Conservation (phyloP, 441 rosid species). For the Gossypium davidsonii region DNA sequence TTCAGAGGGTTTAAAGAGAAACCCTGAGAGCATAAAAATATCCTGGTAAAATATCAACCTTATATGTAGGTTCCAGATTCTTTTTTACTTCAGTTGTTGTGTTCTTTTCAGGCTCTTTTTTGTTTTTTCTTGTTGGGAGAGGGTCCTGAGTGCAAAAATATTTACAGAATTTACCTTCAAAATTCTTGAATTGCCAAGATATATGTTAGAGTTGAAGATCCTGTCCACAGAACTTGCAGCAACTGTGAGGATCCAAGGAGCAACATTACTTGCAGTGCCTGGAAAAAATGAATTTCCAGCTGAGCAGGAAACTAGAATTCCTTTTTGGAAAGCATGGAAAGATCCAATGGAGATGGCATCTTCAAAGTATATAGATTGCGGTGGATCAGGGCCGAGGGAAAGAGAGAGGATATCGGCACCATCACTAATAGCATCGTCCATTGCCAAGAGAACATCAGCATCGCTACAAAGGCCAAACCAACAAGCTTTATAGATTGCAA, state of each 20-base stretch:
- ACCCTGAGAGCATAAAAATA: constrained; percentile 28
- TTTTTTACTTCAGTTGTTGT: not conserved
- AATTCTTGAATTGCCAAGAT: constrained; percentile 35
- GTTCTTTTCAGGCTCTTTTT: not conserved
- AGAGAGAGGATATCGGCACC: constrained; percentile 46
- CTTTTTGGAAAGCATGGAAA: constrained; percentile 42
- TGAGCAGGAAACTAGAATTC: constrained; percentile 37
- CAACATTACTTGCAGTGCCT: constrained; percentile 32
- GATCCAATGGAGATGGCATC: constrained; percentile 33
- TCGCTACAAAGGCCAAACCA: constrained; percentile 34
- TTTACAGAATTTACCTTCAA: constrained; percentile 27
- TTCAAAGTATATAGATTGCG: constrained; percentile 28
- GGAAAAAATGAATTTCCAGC: constrained; percentile 41
- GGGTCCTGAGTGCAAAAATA: not conserved
- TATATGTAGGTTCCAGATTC: not conserved
- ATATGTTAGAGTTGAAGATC: constrained; percentile 27
- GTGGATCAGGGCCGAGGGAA: constrained; percentile 39
- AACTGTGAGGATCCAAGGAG: constrained; percentile 50
- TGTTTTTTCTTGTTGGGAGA: not conserved
- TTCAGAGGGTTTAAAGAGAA: constrained; percentile 39
- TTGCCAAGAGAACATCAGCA: constrained; percentile 35
- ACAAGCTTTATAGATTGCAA: constrained; percentile 45
- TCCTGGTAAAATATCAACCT: not conserved
- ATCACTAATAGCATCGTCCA: constrained; percentile 41
- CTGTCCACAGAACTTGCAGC: constrained; percentile 43